These are phyloP conservation scores for Lanmaoa pseudosensibilis DNA, from an alignment of 768 basidiomycete species.

Conservation along the genomic window DNA sequence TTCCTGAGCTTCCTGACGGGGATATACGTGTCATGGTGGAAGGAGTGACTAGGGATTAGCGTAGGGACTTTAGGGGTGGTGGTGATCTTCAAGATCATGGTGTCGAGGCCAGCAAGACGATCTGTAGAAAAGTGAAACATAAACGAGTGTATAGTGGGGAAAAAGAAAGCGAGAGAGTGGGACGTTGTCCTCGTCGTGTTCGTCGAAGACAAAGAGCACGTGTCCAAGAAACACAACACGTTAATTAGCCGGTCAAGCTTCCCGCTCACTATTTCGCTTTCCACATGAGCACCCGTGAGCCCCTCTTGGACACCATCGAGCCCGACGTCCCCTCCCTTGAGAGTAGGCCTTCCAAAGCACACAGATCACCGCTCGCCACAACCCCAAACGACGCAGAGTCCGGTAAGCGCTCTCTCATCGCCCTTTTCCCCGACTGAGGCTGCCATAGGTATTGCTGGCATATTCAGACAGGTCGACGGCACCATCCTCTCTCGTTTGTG, in stretches of 20 bases:
- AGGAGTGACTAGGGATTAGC: constrained; percentile 26
- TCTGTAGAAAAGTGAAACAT: constrained; percentile 40
- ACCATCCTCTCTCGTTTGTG: constrained; percentile 1
- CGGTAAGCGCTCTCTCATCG: constrained; percentile 41
- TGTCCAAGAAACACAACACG: constrained; percentile 15
- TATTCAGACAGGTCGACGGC: constrained; percentile 66
- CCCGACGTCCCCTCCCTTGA: constrained; percentile 68
- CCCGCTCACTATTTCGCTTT: not conserved
- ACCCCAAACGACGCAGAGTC: constrained; percentile 71
- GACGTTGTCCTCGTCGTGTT: constrained; percentile 14
- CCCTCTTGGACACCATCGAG: constrained; percentile 81
- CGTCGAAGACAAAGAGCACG: constrained; percentile 13
- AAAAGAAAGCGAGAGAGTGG: constrained; percentile 1
- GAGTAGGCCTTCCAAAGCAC: constrained; percentile 26
- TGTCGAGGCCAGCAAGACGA: constrained; percentile 46
- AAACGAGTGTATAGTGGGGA: constrained; percentile 13
- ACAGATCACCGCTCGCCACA: constrained; percentile 50
- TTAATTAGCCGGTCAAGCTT: not conserved
- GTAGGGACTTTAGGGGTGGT: constrained; percentile 29
- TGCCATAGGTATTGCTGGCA: constrained; percentile 61
- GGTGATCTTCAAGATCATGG: constrained; percentile 38
- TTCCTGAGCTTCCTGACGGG: constrained; percentile 27
- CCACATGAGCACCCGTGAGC: constrained; percentile 58
- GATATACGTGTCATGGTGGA: constrained; percentile 16
- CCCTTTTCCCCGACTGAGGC: constrained; percentile 4